Conservation (phyloP, 1,139 yeast genomes). For the Kodamaea alishanica region DNA sequence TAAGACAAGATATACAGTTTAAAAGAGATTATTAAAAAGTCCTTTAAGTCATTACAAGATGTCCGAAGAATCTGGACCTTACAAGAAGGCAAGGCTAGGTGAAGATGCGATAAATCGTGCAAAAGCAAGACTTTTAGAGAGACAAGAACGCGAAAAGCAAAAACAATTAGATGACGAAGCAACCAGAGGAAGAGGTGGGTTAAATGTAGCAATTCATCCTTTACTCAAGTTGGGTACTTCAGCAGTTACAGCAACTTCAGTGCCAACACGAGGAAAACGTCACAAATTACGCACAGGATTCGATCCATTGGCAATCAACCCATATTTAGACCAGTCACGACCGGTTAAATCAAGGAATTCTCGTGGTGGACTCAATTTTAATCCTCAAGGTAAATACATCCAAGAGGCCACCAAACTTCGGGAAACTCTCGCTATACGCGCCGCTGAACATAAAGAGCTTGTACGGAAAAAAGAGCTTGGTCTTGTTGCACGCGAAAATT, state of each 20-base stretch:
- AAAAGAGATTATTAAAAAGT: not conserved
- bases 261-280: no score
- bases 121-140: conserved; percentile 12
- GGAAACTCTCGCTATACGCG: conserved; percentile 14
- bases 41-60: not conserved
- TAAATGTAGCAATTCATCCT: conserved; percentile 61
- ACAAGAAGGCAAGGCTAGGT: not conserved
- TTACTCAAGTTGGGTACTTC: conserved; percentile 30
- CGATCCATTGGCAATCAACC: conserved; percentile 47
- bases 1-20: no score
- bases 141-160: not conserved
- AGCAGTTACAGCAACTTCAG: conserved; percentile 1
- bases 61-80: not conserved
- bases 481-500: conserved; percentile 41
- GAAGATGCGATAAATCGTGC: conserved; percentile 16
- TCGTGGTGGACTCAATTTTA: conserved; percentile 40
- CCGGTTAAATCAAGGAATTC: conserved; percentile 12
- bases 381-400: conserved; percentile 59
- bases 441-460: conserved; percentile 11
- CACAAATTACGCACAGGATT: conserved; percentile 33
- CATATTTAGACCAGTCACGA: conserved; percentile 50
- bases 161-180: conserved; percentile 1
- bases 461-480: conserved; percentile 37
- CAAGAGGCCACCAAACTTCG: conserved; percentile 53
- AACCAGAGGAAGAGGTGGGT: conserved; percentile 30